A percentile compares a stretch with the other conserved stretches of the same genome.
phyloP scores from a whole-genome alignment of 345 rosid genomes.

The Aquilaria sinensis region DNA sequence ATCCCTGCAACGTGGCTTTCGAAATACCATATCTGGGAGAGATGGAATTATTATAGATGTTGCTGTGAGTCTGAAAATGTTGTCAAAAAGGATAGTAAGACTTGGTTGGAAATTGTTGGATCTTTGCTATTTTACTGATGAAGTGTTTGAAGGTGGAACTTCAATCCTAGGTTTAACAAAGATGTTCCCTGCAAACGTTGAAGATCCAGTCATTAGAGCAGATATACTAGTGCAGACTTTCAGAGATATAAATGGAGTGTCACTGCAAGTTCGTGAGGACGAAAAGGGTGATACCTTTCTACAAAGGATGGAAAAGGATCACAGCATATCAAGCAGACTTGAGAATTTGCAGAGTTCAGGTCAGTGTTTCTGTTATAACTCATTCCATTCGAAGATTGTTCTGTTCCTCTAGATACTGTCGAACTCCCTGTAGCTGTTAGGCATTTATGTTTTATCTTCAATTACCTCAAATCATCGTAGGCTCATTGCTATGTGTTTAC shows the following conservation, averaged over 20 bases:
- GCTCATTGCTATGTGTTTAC: no score
- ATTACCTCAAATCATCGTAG: no score
- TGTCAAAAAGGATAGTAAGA: conserved; percentile 56
- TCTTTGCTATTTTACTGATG: conserved; percentile 60
- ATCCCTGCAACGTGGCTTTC: conserved; percentile 61
- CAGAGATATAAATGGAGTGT: conserved; percentile 63
- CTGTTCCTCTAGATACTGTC: no score
- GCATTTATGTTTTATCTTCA: no score
- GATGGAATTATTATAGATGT: conserved; percentile 39
- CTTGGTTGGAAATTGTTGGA: conserved; percentile 81
- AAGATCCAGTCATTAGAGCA: conserved; percentile 83
- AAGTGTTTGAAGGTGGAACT: conserved; percentile 34
- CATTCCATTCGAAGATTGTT: not conserved
- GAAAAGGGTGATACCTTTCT: conserved; percentile 45
- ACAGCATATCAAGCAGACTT: conserved; percentile 48
- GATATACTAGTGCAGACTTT: conserved; percentile 79
- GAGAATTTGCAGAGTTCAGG: conserved; percentile 64
- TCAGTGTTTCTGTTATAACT: conserved; percentile 17
- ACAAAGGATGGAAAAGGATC: conserved; percentile 50
- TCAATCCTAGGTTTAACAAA: conserved; percentile 46
- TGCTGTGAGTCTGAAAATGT: conserved; percentile 59
- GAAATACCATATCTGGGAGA: conserved; percentile 33
- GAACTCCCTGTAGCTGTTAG: no score
- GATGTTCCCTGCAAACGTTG: conserved; percentile 84
- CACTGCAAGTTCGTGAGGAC: conserved; percentile 41